Evolutionary conservation across 2,329 filamentous ascomycete genomes (phyloP).

Genomic region (Blastomyces emzantsi): DNA sequence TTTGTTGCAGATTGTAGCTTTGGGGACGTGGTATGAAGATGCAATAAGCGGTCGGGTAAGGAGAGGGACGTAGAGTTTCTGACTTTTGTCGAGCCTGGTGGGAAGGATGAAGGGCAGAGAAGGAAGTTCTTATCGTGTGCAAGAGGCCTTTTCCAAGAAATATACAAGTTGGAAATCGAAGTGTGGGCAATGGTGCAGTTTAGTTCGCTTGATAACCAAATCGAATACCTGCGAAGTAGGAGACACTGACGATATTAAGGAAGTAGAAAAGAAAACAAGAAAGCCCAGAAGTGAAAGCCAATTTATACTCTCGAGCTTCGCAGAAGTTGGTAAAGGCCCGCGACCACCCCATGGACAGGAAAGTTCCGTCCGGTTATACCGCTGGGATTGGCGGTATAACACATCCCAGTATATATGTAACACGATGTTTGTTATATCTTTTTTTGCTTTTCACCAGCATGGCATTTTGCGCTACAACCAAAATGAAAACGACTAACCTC

Average conservation of each 20-base stretch:
- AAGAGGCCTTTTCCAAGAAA: not conserved
- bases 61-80: not conserved
- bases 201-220: not conserved
- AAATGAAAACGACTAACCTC: not conserved
- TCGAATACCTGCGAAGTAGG: not conserved
- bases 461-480: not conserved
- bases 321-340: not conserved
- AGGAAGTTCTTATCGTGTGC: not conserved
- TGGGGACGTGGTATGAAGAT: not conserved
- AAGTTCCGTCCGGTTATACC: not conserved
- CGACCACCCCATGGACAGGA: not conserved
- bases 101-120: not conserved
- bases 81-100: not conserved
- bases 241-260: not conserved
- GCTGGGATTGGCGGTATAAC: not conserved
- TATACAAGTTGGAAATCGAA: not conserved
- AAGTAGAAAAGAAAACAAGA: not conserved
- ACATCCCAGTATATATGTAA: not conserved
- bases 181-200: not conserved
- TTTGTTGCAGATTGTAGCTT: not conserved
- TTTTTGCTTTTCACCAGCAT: not conserved
- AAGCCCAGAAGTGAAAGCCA: not conserved
- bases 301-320: not conserved
- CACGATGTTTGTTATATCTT: not conserved
- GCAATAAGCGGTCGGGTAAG: not conserved